Evolutionary conservation across 2,329 filamentous ascomycete species (phyloP).

Genomic region (Sarocladium strictum): DNA sequence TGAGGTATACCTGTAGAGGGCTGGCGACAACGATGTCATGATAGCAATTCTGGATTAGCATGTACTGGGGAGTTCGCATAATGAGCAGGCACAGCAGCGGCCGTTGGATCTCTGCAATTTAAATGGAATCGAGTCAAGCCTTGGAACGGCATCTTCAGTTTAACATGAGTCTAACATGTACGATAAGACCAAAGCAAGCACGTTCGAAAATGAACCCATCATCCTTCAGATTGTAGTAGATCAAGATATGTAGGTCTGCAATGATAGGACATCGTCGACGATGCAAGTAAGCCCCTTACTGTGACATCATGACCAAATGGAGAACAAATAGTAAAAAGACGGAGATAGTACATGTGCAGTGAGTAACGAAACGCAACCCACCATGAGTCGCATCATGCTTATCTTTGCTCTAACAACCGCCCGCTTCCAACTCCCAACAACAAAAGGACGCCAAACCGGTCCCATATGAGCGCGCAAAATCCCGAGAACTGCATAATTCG

Average conservation of each 20-base stretch:
- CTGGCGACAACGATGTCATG: not conserved
- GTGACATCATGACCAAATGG: not conserved
- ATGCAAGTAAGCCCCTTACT: not conserved
- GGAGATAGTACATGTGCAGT: not conserved
- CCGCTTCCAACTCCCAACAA: slow-evolving; percentile 2
- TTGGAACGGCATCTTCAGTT: not conserved
- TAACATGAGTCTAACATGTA: too few relatives aligned
- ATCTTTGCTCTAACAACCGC: too few relatives aligned
- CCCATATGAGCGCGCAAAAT: not conserved
- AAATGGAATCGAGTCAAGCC: not conserved
- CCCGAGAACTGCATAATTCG: not conserved
- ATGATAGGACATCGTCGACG: not conserved
- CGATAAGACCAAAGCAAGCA: too few relatives aligned
- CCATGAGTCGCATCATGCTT: too few relatives aligned
- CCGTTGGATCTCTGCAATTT: not conserved
- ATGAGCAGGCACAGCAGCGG: not conserved
- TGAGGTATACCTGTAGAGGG: not conserved
- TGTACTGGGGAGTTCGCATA: not conserved
- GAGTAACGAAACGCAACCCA: not conserved
- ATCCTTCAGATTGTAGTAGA: too few relatives aligned
- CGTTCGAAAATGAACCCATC: too few relatives aligned
- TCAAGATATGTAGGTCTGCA: not conserved
- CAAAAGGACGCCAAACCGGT: not conserved
- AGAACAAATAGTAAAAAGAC: not conserved
- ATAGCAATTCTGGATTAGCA: not conserved